phyloP scores from a whole-genome alignment of 2,329 filamentous ascomycete species.

The Pseudogymnoascus sp. region DNA sequence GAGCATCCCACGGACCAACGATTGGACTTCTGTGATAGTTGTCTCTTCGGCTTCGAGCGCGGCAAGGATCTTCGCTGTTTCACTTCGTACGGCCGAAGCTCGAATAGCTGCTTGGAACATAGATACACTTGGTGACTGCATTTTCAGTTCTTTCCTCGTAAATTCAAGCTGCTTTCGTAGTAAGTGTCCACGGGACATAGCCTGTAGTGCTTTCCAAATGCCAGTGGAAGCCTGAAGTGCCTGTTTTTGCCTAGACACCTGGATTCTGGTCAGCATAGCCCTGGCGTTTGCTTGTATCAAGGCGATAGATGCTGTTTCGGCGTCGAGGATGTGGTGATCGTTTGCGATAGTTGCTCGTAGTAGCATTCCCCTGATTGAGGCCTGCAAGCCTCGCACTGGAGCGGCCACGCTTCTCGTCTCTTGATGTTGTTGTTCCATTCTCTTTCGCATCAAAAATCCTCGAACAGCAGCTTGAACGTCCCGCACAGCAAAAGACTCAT shows the following conservation, averaged over 20 bases:
- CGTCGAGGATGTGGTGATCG: constrained; percentile 27
- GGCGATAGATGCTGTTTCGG: constrained; percentile 43
- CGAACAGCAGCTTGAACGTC: constrained; percentile 60
- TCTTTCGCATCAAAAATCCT: constrained; percentile 58
- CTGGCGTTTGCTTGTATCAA: constrained; percentile 60
- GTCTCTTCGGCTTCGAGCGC: constrained; percentile 40
- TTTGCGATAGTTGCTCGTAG: constrained; percentile 48
- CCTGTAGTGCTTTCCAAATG: constrained; percentile 43
- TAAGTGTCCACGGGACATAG: constrained; percentile 36
- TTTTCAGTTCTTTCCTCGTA: constrained; percentile 47
- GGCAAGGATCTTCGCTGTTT: constrained; percentile 42
- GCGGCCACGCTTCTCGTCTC: constrained; percentile 46
- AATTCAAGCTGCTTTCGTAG: constrained; percentile 39
- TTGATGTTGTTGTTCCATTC: constrained; percentile 39
- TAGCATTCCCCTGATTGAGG: constrained; percentile 60
- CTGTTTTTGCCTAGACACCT: constrained; percentile 44
- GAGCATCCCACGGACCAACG: constrained; percentile 54
- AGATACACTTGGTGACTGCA: constrained; percentile 32
- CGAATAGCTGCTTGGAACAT: constrained; percentile 35
- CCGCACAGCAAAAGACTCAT: constrained; percentile 55
- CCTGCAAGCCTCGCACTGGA: constrained; percentile 54
- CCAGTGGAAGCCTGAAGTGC: constrained; percentile 44
- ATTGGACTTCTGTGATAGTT: constrained; percentile 48
- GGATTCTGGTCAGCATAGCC: constrained; percentile 52
- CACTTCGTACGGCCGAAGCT: constrained; percentile 46